These are phyloP conservation scores for Paramecium sexaurelia DNA, from an alignment of 73 alveolate species.

Conservation along the genomic window DNA sequence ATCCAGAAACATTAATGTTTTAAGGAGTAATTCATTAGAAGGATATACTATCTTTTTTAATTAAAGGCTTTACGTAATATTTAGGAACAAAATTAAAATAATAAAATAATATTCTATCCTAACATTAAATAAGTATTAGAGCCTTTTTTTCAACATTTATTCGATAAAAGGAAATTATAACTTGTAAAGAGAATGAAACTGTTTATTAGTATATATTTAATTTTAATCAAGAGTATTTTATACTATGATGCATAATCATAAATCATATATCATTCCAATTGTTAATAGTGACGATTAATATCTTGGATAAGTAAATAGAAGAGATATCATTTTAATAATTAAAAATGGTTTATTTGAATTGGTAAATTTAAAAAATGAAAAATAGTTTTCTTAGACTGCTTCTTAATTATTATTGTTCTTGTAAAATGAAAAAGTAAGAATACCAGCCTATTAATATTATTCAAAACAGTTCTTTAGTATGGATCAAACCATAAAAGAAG, in stretches of 20 bases:
- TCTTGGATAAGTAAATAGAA: background rate
- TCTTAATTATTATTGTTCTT: background rate
- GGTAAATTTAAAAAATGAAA: background rate
- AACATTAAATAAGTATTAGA: slow-evolving; percentile 17
- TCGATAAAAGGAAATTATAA: background rate
- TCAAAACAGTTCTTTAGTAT: background rate
- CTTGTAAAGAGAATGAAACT: background rate
- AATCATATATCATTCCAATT: background rate
- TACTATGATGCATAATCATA: slow-evolving; percentile 16
- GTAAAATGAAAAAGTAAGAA: background rate
- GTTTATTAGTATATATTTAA: background rate
- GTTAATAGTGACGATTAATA: background rate
- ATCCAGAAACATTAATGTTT: slow-evolving; percentile 35
- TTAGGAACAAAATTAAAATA: background rate
- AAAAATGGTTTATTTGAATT: slow-evolving; percentile 40
- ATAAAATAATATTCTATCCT: background rate
- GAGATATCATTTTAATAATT: background rate
- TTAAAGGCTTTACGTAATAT: slow-evolving; percentile 52
- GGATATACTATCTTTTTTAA: slow-evolving; percentile 1
- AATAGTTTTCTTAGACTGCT: slow-evolving; percentile 31
- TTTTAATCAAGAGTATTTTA: slow-evolving; percentile 24
- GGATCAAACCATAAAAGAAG: slow-evolving; percentile 42
- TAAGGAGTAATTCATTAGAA: background rate
- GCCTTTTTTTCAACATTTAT: background rate
- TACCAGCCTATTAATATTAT: slow-evolving; percentile 3